Evolutionary conservation across 2,329 filamentous ascomycete genomes (phyloP).

Genomic region (Aspergillus persii): DNA sequence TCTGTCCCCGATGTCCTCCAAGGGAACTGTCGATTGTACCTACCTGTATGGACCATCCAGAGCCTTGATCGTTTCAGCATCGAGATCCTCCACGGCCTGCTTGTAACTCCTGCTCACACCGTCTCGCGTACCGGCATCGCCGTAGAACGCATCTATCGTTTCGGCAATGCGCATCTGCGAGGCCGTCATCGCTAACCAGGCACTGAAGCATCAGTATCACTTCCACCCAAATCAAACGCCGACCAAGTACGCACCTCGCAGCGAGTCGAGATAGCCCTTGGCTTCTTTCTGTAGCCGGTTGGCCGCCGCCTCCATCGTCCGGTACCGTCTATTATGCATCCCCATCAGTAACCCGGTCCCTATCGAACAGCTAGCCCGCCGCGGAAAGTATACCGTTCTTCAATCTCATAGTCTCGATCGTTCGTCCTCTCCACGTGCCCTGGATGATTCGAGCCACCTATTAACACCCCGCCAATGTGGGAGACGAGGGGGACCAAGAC

Average conservation of each 20-base stretch:
- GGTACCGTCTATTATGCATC: slow-evolving; percentile 68
- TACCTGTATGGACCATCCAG: slow-evolving; percentile 88
- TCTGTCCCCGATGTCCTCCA: not conserved
- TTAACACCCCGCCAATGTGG: not conserved
- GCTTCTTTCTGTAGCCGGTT: slow-evolving; percentile 94
- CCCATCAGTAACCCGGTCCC: slow-evolving; percentile 15
- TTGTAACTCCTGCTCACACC: slow-evolving; percentile 97
- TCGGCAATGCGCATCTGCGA: slow-evolving; percentile 72
- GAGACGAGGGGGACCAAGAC: slow-evolving; percentile 26
- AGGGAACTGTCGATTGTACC: slow-evolving; percentile 38
- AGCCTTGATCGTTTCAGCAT: slow-evolving; percentile 97
- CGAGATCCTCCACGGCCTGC: slow-evolving; percentile 94
- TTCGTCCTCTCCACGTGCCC: slow-evolving; percentile 98
- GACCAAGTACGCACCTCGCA: slow-evolving; percentile 65
- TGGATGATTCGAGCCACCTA: slow-evolving; percentile 27
- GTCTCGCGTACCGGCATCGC: slow-evolving; percentile 89
- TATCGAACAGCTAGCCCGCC: not conserved
- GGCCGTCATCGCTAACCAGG: slow-evolving; percentile 80
- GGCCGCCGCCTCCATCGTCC: slow-evolving; percentile 94
- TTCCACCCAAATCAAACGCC: not conserved
- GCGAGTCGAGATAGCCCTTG: slow-evolving; percentile 93
- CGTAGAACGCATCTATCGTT: slow-evolving; percentile 99
- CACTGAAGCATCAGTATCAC: slow-evolving; percentile 8
- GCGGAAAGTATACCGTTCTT: slow-evolving; percentile 65
- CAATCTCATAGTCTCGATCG: slow-evolving; percentile 97